phyloP scores from a whole-genome alignment of 169 alveolate species.

The Plasmodium blacklocki region DNA sequence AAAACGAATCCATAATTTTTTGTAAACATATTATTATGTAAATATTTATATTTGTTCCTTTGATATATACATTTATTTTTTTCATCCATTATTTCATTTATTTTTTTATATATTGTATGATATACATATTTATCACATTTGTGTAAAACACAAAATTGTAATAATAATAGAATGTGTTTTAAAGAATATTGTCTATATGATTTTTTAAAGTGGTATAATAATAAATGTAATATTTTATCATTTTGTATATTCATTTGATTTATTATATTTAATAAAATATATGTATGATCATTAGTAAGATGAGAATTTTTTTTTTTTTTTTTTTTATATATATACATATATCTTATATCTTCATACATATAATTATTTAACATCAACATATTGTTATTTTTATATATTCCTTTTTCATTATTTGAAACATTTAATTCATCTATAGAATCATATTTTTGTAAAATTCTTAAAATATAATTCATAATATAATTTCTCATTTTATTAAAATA shows the following conservation, averaged over 20 bases:
- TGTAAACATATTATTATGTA: constrained; percentile 7
- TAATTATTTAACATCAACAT: neutral
- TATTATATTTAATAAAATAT: constrained; percentile 31
- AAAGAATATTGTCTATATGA: constrained; percentile 13
- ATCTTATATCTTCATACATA: no score
- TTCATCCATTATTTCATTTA: constrained; percentile 8
- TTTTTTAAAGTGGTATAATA: constrained; percentile 34
- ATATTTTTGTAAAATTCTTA: constrained; percentile 10
- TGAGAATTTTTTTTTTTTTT: neutral
- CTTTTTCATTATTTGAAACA: neutral
- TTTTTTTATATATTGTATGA: constrained; percentile 1
- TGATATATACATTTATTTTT: neutral
- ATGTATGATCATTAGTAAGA: constrained; percentile 24
- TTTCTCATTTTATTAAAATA: constrained; percentile 31
- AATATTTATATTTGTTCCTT: no score
- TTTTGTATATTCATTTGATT: constrained; percentile 46
- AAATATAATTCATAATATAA: constrained; percentile 11
- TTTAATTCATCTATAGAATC: neutral
- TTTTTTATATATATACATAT: neutral
- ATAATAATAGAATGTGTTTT: constrained; percentile 15
- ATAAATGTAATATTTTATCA: constrained; percentile 9
- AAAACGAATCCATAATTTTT: constrained; percentile 44
- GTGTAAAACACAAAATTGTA: constrained; percentile 38
- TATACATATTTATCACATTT: neutral
- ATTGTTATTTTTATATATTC: neutral